Evolutionary conservation across 192 early-diverging fungal genomes (phyloP), one percentile per base, ranked within the genome.

Genomic region (Phlyctochytrium planicorne): DNA sequence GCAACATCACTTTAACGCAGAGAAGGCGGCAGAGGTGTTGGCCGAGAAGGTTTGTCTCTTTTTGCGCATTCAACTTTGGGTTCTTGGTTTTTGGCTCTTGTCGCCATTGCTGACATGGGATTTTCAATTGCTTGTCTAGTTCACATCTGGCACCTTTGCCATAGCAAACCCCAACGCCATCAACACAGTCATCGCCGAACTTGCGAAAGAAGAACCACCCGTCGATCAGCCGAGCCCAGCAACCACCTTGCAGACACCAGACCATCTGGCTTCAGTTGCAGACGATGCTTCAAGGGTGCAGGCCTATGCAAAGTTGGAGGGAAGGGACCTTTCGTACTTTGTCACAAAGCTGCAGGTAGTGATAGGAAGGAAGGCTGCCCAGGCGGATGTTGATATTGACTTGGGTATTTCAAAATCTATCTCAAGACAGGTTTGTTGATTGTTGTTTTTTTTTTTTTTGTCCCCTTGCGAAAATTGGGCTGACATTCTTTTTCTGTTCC

Each of bases 221-320:
- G n/a, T n/a, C n/a, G n/a, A n/a, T n/a, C n/a, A n/a, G n/a, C n/a
- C n/a, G n/a, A n/a, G n/a, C n/a, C n/a, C n/a, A n/a, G n/a, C n/a
- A n/a, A n/a, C n/a, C n/a, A n/a, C n/a, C n/a, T n/a, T n/a, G n/a
- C n/a, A n/a, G n/a, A n/a, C n/a, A n/a, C n/a, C n/a, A n/a, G n/a
- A n/a, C n/a, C n/a, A n/a, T n/a, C n/a, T n/a, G n/a, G n/a, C n/a
- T n/a, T n/a, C n/a, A n/a, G n/a, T n/a, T n/a, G n/a, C n/a, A n/a
- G n/a, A n/a, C n/a, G n/a, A n/a, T n/a, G n/a, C n/a, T n/a, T n/a
- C n/a, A n/a, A n/a, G n/a, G 0, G 88, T 95, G 16, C 91, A 92
- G 73, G 92, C 92, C 0, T 95, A 93, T 70, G 93, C 93, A 24
- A 95, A 95, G 77, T 84, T 95, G 20, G 91, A 93, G 69, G 90